phyloP scores from a whole-genome alignment of 352 stramenopile genomes.

The Phytopythium delawarense region DNA sequence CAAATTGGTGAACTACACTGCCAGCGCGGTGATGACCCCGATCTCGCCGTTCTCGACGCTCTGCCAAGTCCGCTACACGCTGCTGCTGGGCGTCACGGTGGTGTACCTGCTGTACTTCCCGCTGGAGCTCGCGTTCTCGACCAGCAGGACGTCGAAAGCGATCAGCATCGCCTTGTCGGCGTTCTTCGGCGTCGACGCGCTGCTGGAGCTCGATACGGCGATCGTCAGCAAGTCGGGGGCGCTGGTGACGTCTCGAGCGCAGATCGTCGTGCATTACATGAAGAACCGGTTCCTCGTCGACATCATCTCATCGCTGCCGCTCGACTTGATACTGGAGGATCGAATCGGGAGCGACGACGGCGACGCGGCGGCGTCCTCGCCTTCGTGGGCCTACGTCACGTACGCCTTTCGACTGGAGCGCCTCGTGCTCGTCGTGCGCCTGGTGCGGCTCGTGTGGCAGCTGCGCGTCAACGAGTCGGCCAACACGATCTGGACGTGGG shows the following conservation, averaged over 20 bases:
- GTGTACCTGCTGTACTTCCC: conserved; percentile 35
- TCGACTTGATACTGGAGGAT: background rate
- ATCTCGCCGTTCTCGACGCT: conserved; percentile 32
- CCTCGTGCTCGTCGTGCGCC: conserved; percentile 12
- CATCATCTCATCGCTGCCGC: conserved; percentile 1
- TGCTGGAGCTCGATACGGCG: conserved; percentile 15
- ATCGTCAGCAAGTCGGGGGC: conserved; percentile 2
- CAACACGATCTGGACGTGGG: conserved; percentile 6
- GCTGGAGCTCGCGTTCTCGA: conserved; percentile 29
- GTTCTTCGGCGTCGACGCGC: conserved; percentile 17
- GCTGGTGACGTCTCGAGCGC: conserved; percentile 7
- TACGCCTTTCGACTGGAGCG: conserved; percentile 2
- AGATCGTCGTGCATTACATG: conserved; percentile 9
- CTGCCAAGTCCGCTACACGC: conserved; percentile 16
- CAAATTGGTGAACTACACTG: no score
- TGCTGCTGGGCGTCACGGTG: conserved; percentile 21
- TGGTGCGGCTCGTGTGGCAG: conserved; percentile 9
- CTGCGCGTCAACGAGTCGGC: conserved; percentile 4
- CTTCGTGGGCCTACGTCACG: background rate
- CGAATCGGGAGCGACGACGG: background rate
- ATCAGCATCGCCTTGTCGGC: conserved; percentile 7
- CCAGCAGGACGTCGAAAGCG: no score
- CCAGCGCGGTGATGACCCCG: conserved; percentile 6
- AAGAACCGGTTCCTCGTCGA: conserved; percentile 5
- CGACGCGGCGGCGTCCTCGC: background rate